Evolutionary conservation across 148 eudicot genomes (phyloP), one percentile per base, ranked within the genome.

Genomic region (Silene latifolia): DNA sequence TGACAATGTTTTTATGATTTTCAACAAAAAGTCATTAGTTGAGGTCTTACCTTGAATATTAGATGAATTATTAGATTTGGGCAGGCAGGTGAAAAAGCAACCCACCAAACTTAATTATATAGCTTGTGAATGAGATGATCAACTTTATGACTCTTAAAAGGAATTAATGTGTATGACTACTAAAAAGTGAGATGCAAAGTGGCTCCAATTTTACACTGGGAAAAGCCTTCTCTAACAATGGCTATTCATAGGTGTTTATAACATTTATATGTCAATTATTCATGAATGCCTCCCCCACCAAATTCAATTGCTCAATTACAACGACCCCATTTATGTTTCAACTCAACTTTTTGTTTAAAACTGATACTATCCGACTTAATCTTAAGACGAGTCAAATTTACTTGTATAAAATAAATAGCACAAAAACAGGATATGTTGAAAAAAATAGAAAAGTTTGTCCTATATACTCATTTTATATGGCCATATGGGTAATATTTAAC

Each of bases 21-120:
- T 70, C 72, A 78, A 64, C 80, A 54, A 18, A 53, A 53, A 78
- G 72, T 72, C 72, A 63, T 56, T 63, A 56, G 71, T 72, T 51
- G 46, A 72, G 20, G 42, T 12, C 29, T 14, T 58, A 32, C 17
- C 44, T 57, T 72, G 67, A 65, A 65, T 51, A 46, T 73, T 27
- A 73, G 81, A 73, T 67, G 73, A 59, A 67, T 24, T 44, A 39
- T 27, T 79, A 29, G 29, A 73, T 32, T 32, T 32, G 35, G 35
- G 35, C 35, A 32, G 35, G 35, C 35, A 32, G 4, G 35, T 32
- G 69, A 67, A 59, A 78, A 73, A 59, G 35, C 77, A 17, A 73
- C 69, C 39, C 58, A 79, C 77, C 81, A 73, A 78, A 79, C 81
- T 79, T 79, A 35, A 65, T 42, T 56, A 72, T 56, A 72, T 65